A percentile compares a stretch with the other conserved stretches of the same genome.
phyloP scores from a whole-genome alignment of 2,329 filamentous ascomycete genomes.

The Fusarium siculi region DNA sequence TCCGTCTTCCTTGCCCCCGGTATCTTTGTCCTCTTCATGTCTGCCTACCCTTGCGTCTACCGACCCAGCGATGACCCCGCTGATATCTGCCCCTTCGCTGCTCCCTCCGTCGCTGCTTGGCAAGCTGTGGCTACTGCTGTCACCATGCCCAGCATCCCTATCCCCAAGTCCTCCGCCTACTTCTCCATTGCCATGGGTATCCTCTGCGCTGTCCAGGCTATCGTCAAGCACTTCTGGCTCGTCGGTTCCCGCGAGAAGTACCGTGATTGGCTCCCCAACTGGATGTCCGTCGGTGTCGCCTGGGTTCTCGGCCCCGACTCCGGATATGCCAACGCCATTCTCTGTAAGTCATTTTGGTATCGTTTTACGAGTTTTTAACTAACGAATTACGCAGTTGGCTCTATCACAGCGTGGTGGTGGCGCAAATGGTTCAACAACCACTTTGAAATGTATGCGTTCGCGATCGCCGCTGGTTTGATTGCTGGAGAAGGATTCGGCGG shows the following conservation, averaged over 20 bases:
- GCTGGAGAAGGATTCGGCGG: constrained; percentile 72
- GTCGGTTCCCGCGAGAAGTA: constrained; percentile 64
- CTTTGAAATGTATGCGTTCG: constrained; percentile 68
- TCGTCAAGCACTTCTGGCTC: constrained; percentile 65
- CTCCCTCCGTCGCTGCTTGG: constrained; percentile 74
- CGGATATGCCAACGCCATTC: constrained; percentile 66
- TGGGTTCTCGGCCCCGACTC: constrained; percentile 66
- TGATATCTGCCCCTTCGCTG: constrained; percentile 64
- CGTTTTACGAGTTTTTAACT: background rate
- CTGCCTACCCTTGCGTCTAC: constrained; percentile 75
- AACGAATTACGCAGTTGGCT: constrained; percentile 51
- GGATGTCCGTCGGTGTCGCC: constrained; percentile 69
- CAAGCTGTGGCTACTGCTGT: constrained; percentile 71
- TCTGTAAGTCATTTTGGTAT: constrained; percentile 43
- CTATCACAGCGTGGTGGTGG: constrained; percentile 65
- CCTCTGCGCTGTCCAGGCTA: constrained; percentile 61
- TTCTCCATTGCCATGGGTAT: constrained; percentile 66
- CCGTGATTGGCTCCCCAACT: constrained; percentile 68
- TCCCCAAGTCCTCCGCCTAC: constrained; percentile 64
- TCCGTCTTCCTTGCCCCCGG: constrained; percentile 74
- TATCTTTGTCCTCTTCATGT: constrained; percentile 74
- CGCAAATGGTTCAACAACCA: constrained; percentile 58
- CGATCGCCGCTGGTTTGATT: constrained; percentile 69
- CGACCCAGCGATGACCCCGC: constrained; percentile 53
- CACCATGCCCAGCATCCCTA: constrained; percentile 65